Base-by-base conservation (phyloP, 1,284 basidiomycete genomes). In the Cutaneotrichosporon daszewskae region DNA sequence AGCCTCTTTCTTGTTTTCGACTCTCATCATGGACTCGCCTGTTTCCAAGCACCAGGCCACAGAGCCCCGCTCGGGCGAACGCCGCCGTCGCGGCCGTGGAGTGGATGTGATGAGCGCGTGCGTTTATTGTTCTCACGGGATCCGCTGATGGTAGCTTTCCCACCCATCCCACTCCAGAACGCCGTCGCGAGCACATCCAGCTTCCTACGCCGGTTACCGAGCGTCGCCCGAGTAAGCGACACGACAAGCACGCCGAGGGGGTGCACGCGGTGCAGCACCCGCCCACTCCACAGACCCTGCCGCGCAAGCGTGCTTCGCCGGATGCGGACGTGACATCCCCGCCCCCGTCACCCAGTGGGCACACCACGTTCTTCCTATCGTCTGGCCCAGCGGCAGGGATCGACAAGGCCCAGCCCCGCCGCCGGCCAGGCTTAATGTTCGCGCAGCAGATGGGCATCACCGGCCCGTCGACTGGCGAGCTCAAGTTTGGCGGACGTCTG, bases 211-310 rank as follows among this genome's bases (percentile, higher is more conserved):
- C 66, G 3, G 60, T 64, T 20, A 66, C 62, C 11, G 49, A 57
- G 16, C 59, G 57, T 18, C 53, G 62, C 2, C 37, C 50, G 46
- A 12, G 32, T 12, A 33, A 33, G 16, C 32, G n/a, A n/a, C n/a
- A 33, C 16, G 18, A 10, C 6, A 16, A 12, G 28, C 28, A 16
- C 28, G 28, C 13, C 13, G 28, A 29, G 13, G 28, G 13, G 5
- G 13, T 16, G n/a, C n/a, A n/a, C 28, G 28, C 17, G 6, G 18
- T 19, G 5, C 7, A 17, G 9, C 39, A 47, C 27, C 74, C 74
- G 2, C 80, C 81, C 13, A 66, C 70, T 5, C 74, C 75, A 74
- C 80, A 83, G 14, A 76, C 74, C 9, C 76, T 65, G 8, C 79
- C 79, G 14, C 74, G 60, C 14, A 54, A 58, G 37, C 56, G 55